A percentile compares a stretch with the other conserved stretches of the same genome.
phyloP scores from a whole-genome alignment of 2,329 filamentous ascomycete species.

The Claviceps sp. region DNA sequence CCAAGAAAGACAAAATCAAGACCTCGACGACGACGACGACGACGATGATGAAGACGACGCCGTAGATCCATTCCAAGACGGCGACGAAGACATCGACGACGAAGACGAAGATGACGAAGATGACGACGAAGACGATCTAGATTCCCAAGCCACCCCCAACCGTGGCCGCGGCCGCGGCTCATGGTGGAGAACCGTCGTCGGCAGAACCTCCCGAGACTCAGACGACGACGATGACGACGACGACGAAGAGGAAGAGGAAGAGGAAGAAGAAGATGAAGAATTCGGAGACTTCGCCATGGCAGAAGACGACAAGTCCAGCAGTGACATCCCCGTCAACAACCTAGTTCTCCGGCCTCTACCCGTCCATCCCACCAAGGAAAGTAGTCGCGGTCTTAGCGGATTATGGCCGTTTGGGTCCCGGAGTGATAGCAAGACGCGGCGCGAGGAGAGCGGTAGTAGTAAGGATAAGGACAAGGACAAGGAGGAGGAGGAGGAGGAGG shows the following conservation, averaged over 20 bases:
- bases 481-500: background rate
- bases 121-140: conserved; percentile 39
- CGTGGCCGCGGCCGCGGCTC: conserved; percentile 21
- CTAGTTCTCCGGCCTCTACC: conserved; percentile 42
- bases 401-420: conserved; percentile 44
- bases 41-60: conserved; percentile 18
- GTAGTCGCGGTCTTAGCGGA: conserved; percentile 32
- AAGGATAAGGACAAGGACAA: conserved; percentile 8
- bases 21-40: conserved; percentile 14
- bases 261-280: conserved; percentile 54
- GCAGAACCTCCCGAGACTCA: conserved; percentile 6
- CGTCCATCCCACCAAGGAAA: conserved; percentile 34
- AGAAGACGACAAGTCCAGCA: conserved; percentile 28
- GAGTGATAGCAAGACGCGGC: conserved; percentile 16
- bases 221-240: conserved; percentile 36
- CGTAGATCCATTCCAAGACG: conserved; percentile 35
- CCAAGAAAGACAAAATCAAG: background rate
- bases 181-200: conserved; percentile 35
- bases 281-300: conserved; percentile 58
- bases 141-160: conserved; percentile 26
- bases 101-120: conserved; percentile 30
- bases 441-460: conserved; percentile 17
- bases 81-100: conserved; percentile 32
- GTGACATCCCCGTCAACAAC: conserved; percentile 21
- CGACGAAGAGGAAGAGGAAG: conserved; percentile 48